phyloP scores from a whole-genome alignment of 352 stramenopile species.

The Phytophthora chlamydospora region DNA sequence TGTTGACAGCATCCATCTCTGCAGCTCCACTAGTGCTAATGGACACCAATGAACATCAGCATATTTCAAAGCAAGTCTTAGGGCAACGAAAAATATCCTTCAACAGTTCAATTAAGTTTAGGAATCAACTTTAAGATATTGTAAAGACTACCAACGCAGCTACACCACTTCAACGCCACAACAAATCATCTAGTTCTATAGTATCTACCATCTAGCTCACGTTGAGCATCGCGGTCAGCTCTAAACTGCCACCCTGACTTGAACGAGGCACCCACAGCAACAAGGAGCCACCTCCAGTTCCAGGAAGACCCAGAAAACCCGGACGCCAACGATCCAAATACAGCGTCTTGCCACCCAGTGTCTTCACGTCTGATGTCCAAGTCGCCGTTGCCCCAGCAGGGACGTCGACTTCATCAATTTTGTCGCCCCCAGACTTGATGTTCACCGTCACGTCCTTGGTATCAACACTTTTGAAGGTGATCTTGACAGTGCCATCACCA shows the following conservation, averaged over 20 bases:
- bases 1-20: no score
- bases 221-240: conserved; percentile 36
- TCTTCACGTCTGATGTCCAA: conserved; percentile 32
- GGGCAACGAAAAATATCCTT: no score
- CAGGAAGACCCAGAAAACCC: conserved; percentile 35
- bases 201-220: conserved; percentile 5
- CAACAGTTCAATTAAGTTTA: no score
- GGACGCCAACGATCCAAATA: conserved; percentile 52
- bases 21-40: no score
- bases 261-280: conserved; percentile 43
- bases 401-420: conserved; percentile 40
- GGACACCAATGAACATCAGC: no score
- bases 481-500: conserved; percentile 37
- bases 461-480: conserved; percentile 46
- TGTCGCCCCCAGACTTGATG: conserved; percentile 43
- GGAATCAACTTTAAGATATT: no score
- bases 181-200: no score
- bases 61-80: no score
- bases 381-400: conserved; percentile 23
- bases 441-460: conserved; percentile 43
- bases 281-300: conserved; percentile 39
- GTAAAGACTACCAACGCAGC: no score
- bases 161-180: no score
- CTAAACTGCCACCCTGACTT: conserved; percentile 25
- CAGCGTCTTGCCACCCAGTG: conserved; percentile 43